A percentile compares a stretch with the other conserved stretches of the same genome.
Conservation (phyloP, 108 stramenopile species). For the Skeletonema costatum region DNA sequence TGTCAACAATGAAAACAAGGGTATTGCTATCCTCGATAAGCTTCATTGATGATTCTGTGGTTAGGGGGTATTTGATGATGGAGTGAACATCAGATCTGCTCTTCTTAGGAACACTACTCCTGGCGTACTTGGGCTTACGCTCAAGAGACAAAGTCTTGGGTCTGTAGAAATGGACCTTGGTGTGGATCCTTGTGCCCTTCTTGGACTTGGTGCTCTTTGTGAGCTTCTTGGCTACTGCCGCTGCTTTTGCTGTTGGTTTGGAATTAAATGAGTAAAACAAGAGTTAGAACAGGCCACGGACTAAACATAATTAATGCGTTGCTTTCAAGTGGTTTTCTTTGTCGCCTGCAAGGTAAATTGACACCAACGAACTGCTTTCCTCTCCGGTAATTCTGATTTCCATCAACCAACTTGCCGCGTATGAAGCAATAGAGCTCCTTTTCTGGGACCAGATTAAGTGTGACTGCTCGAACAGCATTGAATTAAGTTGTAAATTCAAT, state of each 20-base stretch:
- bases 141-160: conserved; percentile 90
- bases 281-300: not conserved
- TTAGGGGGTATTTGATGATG: conserved; percentile 98
- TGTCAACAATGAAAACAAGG: conserved; percentile 99
- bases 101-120: conserved; percentile 81
- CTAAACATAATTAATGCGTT: not conserved
- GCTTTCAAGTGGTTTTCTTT: not conserved
- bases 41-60: conserved; percentile 99
- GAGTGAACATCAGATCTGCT: conserved; percentile 78
- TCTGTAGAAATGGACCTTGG: conserved; percentile 98
- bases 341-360: too few relatives aligned
- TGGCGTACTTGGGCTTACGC: conserved; percentile 91
- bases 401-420: not conserved
- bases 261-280: not conserved
- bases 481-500: too few relatives aligned
- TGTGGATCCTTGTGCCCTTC: conserved; percentile 97
- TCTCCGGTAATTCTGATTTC: too few relatives aligned
- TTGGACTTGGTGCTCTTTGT: conserved; percentile 91
- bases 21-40: conserved; percentile 99
- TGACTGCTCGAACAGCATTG: too few relatives aligned
- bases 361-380: too few relatives aligned
- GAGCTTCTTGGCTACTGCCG: conserved; percentile 87
- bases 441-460: not conserved
- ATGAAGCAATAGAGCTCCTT: not conserved
- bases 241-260: conserved; percentile 71